phyloP scores from a whole-genome alignment of 2,329 filamentous ascomycete genomes.

The Penicillium crustosum region DNA sequence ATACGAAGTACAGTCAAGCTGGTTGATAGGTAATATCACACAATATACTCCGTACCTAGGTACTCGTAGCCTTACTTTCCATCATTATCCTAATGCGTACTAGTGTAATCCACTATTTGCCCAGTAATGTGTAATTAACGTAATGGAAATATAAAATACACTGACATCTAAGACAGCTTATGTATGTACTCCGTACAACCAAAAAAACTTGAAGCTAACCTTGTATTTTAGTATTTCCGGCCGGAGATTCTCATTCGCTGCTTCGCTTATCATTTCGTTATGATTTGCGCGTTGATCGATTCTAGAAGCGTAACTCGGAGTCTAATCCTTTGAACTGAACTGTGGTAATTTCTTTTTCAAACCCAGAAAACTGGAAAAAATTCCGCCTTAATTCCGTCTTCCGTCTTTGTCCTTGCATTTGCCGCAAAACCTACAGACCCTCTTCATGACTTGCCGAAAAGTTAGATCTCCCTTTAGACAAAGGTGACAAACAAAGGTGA shows the following conservation, averaged over 20 bases:
- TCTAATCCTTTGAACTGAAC: not conserved
- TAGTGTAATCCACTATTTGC: not conserved
- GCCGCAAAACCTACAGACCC: not conserved
- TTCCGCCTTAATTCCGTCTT: no score
- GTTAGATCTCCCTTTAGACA: conserved; percentile 7
- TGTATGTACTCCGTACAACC: not conserved
- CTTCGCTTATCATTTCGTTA: conserved; percentile 16
- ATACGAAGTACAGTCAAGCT: not conserved
- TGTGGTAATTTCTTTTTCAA: not conserved
- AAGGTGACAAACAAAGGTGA: conserved; percentile 5
- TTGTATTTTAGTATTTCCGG: not conserved
- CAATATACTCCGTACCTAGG: not conserved
- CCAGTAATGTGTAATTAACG: not conserved
- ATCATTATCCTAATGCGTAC: not conserved
- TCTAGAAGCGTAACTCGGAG: conserved; percentile 7
- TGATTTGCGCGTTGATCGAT: conserved; percentile 10
- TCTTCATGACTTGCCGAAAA: conserved; percentile 1
- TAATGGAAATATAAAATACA: conserved; percentile 2
- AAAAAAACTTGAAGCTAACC: not conserved
- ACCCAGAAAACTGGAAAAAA: not conserved
- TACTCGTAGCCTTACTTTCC: not conserved
- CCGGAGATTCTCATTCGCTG: conserved; percentile 9
- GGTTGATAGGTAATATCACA: not conserved
- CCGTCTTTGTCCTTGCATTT: not conserved
- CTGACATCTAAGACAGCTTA: not conserved